phyloP scores from a whole-genome alignment of 148 eudicot species.

The Rhododendron williamsianum region DNA sequence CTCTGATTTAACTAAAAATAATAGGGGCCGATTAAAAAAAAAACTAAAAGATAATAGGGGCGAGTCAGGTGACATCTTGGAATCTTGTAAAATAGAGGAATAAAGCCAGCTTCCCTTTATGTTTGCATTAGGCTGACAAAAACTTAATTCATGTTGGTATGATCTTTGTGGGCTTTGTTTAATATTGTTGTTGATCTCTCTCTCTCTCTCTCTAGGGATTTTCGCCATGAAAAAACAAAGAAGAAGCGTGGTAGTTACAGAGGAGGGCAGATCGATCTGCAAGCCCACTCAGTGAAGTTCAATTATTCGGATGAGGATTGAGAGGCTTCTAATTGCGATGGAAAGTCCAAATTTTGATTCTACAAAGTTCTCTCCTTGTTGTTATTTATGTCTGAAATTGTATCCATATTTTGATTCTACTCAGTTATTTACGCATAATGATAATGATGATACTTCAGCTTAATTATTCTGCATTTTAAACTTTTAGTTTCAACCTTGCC shows the following conservation, averaged over 20 bases:
- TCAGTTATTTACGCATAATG: not conserved
- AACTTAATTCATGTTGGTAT: not conserved
- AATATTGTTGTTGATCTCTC: not conserved
- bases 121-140: not conserved
- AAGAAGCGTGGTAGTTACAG: slow-evolving; percentile 95
- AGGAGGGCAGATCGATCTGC: slow-evolving; percentile 80
- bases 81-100: not conserved
- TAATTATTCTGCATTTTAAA: not conserved
- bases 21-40: not conserved
- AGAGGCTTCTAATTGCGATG: slow-evolving; percentile 1
- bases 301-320: slow-evolving; percentile 65
- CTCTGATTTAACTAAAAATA: not conserved
- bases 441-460: not conserved
- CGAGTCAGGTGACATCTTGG: not conserved
- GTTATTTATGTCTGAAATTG: not conserved
- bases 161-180: not conserved
- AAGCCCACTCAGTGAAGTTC: slow-evolving; percentile 80
- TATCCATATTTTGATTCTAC: slow-evolving; percentile 3
- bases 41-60: not conserved
- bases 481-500: not conserved
- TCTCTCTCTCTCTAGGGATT: slow-evolving; percentile 46
- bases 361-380: not conserved
- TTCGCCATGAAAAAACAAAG: slow-evolving; percentile 95
- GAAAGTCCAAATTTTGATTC: no score
- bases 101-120: not conserved